phyloP scores from a whole-genome alignment of 441 rosid species.

The Pelargonium australe region DNA sequence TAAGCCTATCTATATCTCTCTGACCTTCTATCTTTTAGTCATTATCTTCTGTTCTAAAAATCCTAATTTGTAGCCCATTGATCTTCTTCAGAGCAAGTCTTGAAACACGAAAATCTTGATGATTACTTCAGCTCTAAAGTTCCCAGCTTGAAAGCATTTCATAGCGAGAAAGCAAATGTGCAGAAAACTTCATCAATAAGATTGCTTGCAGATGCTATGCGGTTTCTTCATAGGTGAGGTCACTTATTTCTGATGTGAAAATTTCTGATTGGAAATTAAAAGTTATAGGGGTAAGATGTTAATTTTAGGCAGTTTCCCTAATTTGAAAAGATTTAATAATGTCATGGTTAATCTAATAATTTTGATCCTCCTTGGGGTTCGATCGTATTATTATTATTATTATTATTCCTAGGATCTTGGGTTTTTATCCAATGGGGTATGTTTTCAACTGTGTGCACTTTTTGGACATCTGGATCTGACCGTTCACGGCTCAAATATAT shows the following conservation, averaged over 20 bases:
- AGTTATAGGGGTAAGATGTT: neutral
- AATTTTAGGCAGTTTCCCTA: no score
- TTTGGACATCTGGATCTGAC: neutral
- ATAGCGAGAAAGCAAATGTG: slow-evolving; percentile 39
- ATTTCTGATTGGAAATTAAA: neutral
- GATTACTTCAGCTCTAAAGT: slow-evolving; percentile 52
- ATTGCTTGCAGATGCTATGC: slow-evolving; percentile 56
- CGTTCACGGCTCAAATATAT: slow-evolving; percentile 7
- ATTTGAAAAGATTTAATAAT: no score
- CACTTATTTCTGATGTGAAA: neutral
- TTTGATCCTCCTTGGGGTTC: neutral
- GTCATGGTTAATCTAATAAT: neutral
- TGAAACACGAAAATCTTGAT: slow-evolving; percentile 75
- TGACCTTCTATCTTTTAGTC: slow-evolving; percentile 11
- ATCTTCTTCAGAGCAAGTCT: slow-evolving; percentile 55
- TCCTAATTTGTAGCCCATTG: slow-evolving; percentile 10
- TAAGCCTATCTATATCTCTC: neutral
- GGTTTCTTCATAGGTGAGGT: slow-evolving; percentile 60
- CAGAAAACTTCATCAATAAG: slow-evolving; percentile 37
- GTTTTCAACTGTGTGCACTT: neutral
- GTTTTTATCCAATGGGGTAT: neutral
- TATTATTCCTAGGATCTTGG: neutral
- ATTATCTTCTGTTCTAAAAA: slow-evolving; percentile 5
- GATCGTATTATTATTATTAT: neutral
- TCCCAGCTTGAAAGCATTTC: slow-evolving; percentile 77